phyloP scores from a whole-genome alignment of 768 basidiomycete genomes.

The Leucocoprinus leucothites region DNA sequence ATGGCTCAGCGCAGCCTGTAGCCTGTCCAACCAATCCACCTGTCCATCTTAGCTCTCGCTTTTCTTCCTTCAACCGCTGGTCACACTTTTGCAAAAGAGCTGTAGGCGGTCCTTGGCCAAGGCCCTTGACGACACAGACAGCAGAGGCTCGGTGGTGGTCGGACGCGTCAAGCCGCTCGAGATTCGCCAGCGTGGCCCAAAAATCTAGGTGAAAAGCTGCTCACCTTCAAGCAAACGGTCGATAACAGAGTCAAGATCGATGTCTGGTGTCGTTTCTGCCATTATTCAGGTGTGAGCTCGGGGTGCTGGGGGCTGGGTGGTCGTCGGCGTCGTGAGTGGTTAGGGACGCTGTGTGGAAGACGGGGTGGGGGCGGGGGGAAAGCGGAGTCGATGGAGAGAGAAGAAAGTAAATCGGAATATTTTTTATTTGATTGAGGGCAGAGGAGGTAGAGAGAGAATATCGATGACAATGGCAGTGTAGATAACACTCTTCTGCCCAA shows the following conservation, averaged over 20 bases:
- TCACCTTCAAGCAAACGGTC: constrained; percentile 96
- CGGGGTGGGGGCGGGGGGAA: constrained; percentile 12
- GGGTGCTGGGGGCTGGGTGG: constrained; percentile 6
- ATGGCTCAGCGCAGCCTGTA: not conserved
- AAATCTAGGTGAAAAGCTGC: constrained; percentile 2
- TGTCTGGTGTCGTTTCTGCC: constrained; percentile 85
- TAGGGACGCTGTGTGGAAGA: constrained; percentile 15
- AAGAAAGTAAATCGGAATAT: constrained; percentile 7
- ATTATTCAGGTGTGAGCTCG: constrained; percentile 32
- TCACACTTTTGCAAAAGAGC: not conserved
- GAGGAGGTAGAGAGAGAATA: constrained; percentile 29
- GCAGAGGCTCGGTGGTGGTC: not conserved
- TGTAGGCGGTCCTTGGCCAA: too few relatives aligned
- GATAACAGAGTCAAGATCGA: constrained; percentile 99
- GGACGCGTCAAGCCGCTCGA: constrained; percentile 11
- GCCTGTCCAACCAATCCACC: not conserved
- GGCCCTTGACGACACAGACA: too few relatives aligned
- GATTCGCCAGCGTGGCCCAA: not conserved
- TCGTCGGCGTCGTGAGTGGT: constrained; percentile 10
- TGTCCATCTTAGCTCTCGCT: not conserved
- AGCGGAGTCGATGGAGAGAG: not conserved
- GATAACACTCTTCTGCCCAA: constrained; percentile 38
- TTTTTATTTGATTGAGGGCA: constrained; percentile 10
- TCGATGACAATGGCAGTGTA: constrained; percentile 46
- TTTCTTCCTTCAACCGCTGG: not conserved